These are phyloP conservation scores for Geotrichum klebahnii DNA, from an alignment of 1,139 yeast species.

Conservation along the genomic window DNA sequence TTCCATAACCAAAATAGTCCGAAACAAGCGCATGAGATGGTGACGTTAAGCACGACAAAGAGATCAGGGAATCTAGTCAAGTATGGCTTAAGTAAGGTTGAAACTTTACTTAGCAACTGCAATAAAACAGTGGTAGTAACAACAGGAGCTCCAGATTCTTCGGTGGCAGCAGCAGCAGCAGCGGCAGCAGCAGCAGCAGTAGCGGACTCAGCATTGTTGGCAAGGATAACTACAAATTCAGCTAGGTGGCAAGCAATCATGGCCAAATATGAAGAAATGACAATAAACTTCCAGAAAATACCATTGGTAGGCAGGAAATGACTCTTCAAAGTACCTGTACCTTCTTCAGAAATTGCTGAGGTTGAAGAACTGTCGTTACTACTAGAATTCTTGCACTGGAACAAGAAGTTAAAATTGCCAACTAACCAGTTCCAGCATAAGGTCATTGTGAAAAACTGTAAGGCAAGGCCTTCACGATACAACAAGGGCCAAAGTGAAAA, in stretches of 20 bases:
- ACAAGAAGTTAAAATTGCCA: conserved; percentile 32
- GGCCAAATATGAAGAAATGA: conserved; percentile 55
- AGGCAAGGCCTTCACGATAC: conserved; percentile 62
- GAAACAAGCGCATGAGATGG: conserved; percentile 73
- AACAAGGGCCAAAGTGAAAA: conserved; percentile 88
- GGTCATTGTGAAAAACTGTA: conserved; percentile 65
- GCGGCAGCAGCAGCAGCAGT: too few relatives aligned
- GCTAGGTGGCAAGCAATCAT: conserved; percentile 51
- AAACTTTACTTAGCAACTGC: not conserved
- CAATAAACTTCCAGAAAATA: conserved; percentile 54
- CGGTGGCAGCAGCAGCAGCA: too few relatives aligned
- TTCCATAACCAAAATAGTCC: conserved; percentile 75
- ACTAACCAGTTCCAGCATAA: conserved; percentile 79
- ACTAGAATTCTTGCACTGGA: not conserved
- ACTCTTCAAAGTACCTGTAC: conserved; percentile 12
- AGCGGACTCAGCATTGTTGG: too few relatives aligned
- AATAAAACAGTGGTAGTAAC: not conserved
- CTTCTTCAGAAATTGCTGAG: too few relatives aligned
- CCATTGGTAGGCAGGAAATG: conserved; percentile 30
- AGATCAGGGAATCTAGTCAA: conserved; percentile 64
- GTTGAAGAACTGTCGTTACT: too few relatives aligned
- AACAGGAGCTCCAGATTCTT: conserved; percentile 22
- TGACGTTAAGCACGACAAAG: conserved; percentile 74
- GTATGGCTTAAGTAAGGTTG: conserved; percentile 13
- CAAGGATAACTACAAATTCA: conserved; percentile 43